A percentile compares a stretch with the other conserved stretches of the same genome.
Conservation (phyloP, 2,329 filamentous ascomycete species). For the Fusarium domesticum region DNA sequence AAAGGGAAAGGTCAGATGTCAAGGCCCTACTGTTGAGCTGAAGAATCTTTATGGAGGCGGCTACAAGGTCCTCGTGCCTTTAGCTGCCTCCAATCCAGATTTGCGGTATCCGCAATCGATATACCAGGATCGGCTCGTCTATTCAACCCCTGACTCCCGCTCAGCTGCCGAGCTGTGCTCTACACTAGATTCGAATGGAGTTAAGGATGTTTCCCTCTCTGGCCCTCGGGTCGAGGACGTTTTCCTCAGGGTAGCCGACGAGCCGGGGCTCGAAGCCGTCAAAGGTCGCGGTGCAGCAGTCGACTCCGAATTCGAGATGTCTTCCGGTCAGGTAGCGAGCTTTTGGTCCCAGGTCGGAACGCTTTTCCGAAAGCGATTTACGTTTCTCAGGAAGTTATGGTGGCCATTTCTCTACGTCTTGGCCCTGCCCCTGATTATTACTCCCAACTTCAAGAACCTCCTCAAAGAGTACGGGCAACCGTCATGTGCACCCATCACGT, state of each 20-base stretch:
- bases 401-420: constrained; percentile 71
- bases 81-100: constrained; percentile 21
- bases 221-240: constrained; percentile 36
- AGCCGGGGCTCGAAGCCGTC: constrained; percentile 10
- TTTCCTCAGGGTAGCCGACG: constrained; percentile 30
- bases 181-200: constrained; percentile 50
- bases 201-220: constrained; percentile 32
- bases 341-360: constrained; percentile 58
- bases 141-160: constrained; percentile 42
- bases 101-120: constrained; percentile 41
- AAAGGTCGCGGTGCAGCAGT: neutral
- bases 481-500: constrained; percentile 40
- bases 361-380: constrained; percentile 69
- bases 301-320: constrained; percentile 6
- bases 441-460: constrained; percentile 70
- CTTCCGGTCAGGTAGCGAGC: constrained; percentile 7
- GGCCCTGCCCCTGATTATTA: constrained; percentile 70
- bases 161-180: constrained; percentile 27
- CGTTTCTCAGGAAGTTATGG: constrained; percentile 70
- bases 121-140: constrained; percentile 58
- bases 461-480: constrained; percentile 53
- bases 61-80: constrained; percentile 53
- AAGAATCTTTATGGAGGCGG: constrained; percentile 62
- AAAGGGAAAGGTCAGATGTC: constrained; percentile 58
- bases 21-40: constrained; percentile 62